Evolutionary conservation across 2,329 filamentous ascomycete species (phyloP).

Genomic region (Fonsecaea pugnacius): DNA sequence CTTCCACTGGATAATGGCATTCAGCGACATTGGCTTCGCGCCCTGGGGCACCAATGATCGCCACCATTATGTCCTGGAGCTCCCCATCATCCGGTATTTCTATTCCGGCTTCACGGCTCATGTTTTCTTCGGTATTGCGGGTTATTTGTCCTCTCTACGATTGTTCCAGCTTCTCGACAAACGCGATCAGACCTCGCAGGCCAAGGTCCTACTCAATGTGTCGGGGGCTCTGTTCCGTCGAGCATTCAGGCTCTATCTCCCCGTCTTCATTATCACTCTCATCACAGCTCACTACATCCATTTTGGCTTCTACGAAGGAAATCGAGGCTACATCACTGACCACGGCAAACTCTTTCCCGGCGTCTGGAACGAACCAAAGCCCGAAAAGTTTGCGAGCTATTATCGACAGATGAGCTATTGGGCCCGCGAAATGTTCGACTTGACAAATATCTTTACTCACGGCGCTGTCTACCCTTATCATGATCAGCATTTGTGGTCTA

Average conservation of each 20-base stretch:
- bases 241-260: constrained; percentile 50
- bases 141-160: constrained; percentile 50
- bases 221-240: constrained; percentile 52
- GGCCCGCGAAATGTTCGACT: constrained; percentile 39
- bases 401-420: constrained; percentile 46
- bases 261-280: constrained; percentile 47
- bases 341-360: constrained; percentile 34
- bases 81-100: constrained; percentile 51
- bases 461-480: constrained; percentile 43
- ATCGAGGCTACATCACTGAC: constrained; percentile 29
- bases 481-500: constrained; percentile 55
- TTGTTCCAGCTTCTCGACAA: constrained; percentile 47
- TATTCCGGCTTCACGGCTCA: constrained; percentile 48
- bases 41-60: constrained; percentile 45
- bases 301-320: constrained; percentile 42
- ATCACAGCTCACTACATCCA: constrained; percentile 50
- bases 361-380: constrained; percentile 45
- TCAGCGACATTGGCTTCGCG: constrained; percentile 48
- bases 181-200: constrained; percentile 46
- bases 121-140: constrained; percentile 56
- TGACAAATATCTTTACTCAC: constrained; percentile 33
- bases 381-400: constrained; percentile 44
- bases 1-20: constrained; percentile 48
- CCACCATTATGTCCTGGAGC: constrained; percentile 40
- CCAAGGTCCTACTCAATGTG: constrained; percentile 46